phyloP scores from a whole-genome alignment of 2,329 filamentous ascomycete genomes.

The Seiridium unicorne region DNA sequence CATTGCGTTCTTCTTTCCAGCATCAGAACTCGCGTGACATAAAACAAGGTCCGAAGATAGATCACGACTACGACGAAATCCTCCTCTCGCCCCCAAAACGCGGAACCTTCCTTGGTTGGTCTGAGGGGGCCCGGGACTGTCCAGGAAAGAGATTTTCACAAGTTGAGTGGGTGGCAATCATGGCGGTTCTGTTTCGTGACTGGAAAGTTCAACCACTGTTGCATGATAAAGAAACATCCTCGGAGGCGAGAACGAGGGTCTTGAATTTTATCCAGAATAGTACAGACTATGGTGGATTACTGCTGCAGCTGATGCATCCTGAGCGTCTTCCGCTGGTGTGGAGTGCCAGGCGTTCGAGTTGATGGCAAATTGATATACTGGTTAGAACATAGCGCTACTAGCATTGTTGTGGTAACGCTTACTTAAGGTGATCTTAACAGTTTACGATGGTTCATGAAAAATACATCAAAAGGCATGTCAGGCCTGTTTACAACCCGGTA shows the following conservation, averaged over 20 bases:
- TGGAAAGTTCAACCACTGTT: slow-evolving; percentile 20
- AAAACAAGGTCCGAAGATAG: too few species aligned
- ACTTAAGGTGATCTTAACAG: too few species aligned
- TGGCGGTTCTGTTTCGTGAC: slow-evolving; percentile 23
- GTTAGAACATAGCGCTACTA: too few species aligned
- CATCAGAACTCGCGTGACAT: too few species aligned
- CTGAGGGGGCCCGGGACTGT: slow-evolving; percentile 27
- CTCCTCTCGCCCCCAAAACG: slow-evolving; percentile 6
- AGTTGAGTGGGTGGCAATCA: slow-evolving; percentile 29
- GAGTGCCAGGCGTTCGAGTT: neutral
- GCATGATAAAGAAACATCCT: slow-evolving; percentile 13
- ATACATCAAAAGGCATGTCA: too few species aligned
- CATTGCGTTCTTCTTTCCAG: too few species aligned
- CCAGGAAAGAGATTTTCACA: slow-evolving; percentile 30
- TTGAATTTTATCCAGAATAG: slow-evolving; percentile 1
- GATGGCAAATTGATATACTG: too few species aligned
- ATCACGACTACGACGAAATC: too few species aligned
- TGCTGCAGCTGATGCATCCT: slow-evolving; percentile 13
- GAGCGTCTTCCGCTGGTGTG: slow-evolving; percentile 9
- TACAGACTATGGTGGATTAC: neutral
- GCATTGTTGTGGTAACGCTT: too few species aligned
- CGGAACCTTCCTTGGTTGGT: slow-evolving; percentile 24
- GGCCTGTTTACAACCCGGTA: too few species aligned
- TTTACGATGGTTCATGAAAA: too few species aligned
- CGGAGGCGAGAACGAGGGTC: neutral